Percentiles rank a stretch among this genome's conserved stretches.
Conservation (phyloP, 78 protist genomes). For the Pigoraptor vietnamica region DNA sequence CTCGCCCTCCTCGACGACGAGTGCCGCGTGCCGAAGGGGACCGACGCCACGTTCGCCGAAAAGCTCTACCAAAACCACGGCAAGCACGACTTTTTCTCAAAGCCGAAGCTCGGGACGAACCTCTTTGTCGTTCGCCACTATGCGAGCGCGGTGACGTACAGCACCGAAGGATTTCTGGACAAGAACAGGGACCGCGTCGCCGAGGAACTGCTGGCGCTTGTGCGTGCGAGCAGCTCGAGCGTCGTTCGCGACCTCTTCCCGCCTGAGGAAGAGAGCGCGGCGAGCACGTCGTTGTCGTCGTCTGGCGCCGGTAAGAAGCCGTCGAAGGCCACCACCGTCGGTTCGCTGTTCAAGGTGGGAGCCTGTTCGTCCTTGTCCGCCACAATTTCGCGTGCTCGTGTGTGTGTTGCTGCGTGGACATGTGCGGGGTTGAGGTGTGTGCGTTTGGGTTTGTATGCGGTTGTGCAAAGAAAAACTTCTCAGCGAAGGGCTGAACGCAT, state of each 20-base stretch:
- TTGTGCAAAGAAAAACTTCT: no score
- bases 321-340: neutral
- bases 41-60: neutral
- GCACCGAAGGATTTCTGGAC: slow-evolving; percentile 35
- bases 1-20: slow-evolving; percentile 82
- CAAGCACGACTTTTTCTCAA: neutral
- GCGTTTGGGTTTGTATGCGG: no score
- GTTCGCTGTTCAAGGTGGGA: slow-evolving; percentile 14
- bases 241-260: neutral
- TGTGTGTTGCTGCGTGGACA: no score
- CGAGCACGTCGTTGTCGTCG: neutral
- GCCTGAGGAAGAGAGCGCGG: slow-evolving; percentile 7
- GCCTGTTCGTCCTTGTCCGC: no score
- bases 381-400: no score
- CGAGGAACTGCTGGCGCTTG: neutral
- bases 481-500: no score
- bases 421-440: no score
- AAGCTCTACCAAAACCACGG: slow-evolving; percentile 15
- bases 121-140: slow-evolving; percentile 49
- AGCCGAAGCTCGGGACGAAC: slow-evolving; percentile 4
- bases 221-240: neutral
- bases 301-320: neutral
- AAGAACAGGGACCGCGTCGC: slow-evolving; percentile 43
- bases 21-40: slow-evolving; percentile 42
- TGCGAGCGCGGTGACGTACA: slow-evolving; percentile 58